Evolutionary conservation across 768 basidiomycete species (phyloP).

Genomic region (Kwoniella europaea): DNA sequence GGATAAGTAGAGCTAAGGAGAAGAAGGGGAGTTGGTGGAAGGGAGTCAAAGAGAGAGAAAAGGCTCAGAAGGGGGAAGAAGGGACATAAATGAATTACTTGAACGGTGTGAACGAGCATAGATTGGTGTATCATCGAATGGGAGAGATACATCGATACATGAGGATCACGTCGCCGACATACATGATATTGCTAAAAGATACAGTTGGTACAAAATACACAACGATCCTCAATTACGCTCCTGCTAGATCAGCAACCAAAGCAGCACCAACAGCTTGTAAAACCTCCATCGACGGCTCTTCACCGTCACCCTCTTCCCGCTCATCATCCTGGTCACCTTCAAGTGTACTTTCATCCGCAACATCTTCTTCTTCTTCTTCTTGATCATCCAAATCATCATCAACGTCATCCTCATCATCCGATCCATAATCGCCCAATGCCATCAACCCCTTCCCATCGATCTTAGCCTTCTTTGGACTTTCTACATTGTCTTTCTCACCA

Average conservation of each 20-base stretch:
- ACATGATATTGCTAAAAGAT: background rate
- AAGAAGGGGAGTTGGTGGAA: slow-evolving; percentile 20
- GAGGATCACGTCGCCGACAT: background rate
- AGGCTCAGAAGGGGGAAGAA: slow-evolving; percentile 5
- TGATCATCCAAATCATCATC: slow-evolving; percentile 55
- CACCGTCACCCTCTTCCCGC: slow-evolving; percentile 11
- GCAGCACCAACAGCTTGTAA: slow-evolving; percentile 25
- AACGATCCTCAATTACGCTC: background rate
- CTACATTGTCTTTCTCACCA: background rate
- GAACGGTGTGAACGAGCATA: background rate
- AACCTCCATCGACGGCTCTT: slow-evolving; percentile 14
- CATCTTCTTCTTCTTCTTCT: slow-evolving; percentile 32
- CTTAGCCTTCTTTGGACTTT: slow-evolving; percentile 13
- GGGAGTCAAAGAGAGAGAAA: slow-evolving; percentile 10
- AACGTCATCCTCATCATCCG: slow-evolving; percentile 58
- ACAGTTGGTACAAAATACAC: slow-evolving; percentile 3
- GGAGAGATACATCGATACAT: background rate
- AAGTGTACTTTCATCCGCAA: background rate
- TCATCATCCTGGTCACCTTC: slow-evolving; percentile 7
- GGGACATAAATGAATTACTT: background rate
- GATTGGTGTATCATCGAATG: too few species aligned
- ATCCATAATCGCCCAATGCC: slow-evolving; percentile 46
- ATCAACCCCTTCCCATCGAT: slow-evolving; percentile 21
- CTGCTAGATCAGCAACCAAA: slow-evolving; percentile 28
- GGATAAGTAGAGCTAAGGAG: slow-evolving; percentile 27